Evolutionary conservation across 1,139 yeast genomes (phyloP), one percentile per base, ranked within the genome.

Genomic region (Taphrina communis): DNA sequence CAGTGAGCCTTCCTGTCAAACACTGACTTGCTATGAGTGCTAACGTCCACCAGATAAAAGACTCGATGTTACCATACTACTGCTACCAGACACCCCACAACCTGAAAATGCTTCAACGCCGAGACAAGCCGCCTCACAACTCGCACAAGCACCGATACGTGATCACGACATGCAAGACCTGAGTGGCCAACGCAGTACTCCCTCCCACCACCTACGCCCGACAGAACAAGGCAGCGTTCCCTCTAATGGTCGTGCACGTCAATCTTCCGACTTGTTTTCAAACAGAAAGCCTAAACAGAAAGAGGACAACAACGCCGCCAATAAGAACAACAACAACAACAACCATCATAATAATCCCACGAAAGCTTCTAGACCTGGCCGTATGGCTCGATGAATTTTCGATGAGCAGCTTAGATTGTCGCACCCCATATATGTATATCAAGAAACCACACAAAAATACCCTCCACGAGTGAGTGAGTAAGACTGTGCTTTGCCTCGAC

Each of bases 11-110:
- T 25, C 31, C 31, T 4, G 31, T 25, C 31, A 25, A 25, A 4
- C 4, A 25, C 4, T 25, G 31, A 25, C 31, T 25, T 4, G 31
- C 31, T 25, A 25, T 7, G 11, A 51, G 11, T 8, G 51, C 51
- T 46, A 19, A 46, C 21, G 21, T 46, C 19, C 19, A 2, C 2
- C 31, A 58, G 62, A 58, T 21, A 58, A 58, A 46, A 42, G 62
- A 17, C 53, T 58, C 21, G 62, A 58, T 7, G 62, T 58, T n/a
- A 11, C 62, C 11, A 58, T 58, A 42, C 42, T 58, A 14, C 41
- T 58, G 14, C 21, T 36, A 7, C 51, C 53, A 17, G 62, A 58
- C 12, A n/a, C 58, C 11, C 58, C 58, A 6, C 42, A 25, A 11
- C 42, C 58, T 2, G 58, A 12, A 53, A 4, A 1, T 11, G 9